Conservation (phyloP, 495 filamentous ascomycete genomes). For the Penicillium coprophilum region DNA sequence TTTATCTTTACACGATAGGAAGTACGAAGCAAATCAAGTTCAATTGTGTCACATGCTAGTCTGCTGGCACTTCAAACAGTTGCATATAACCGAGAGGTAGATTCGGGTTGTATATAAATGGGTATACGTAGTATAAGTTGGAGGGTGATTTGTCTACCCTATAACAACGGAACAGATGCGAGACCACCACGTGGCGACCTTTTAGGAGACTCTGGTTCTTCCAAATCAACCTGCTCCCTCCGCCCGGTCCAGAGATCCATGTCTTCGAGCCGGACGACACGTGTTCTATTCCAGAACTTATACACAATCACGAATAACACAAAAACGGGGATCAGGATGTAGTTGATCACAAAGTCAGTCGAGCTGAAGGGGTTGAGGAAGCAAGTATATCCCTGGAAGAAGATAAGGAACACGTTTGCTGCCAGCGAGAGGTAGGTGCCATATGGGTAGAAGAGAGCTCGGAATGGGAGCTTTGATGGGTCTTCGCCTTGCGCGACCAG, state of each 20-base stretch:
- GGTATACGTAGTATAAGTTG: not conserved
- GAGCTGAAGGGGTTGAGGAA: conserved; percentile 57
- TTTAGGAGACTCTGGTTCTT: conserved; percentile 10
- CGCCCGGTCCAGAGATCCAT: conserved; percentile 62
- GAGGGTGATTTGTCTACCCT: conserved; percentile 16
- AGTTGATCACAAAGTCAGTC: conserved; percentile 63
- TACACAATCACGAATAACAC: conserved; percentile 56
- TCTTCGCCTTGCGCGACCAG: conserved; percentile 56
- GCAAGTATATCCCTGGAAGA: conserved; percentile 62
- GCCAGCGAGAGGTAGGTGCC: conserved; percentile 61
- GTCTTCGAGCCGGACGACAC: conserved; percentile 49
- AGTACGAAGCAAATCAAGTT: too few species aligned
- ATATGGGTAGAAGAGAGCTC: conserved; percentile 59
- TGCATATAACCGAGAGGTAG: not conserved
- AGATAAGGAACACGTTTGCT: conserved; percentile 61
- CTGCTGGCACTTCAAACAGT: not conserved
- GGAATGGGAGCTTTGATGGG: conserved; percentile 55
- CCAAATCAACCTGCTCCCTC: conserved; percentile 32
- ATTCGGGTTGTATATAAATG: not conserved
- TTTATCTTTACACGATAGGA: not conserved
- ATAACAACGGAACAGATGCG: conserved; percentile 26
- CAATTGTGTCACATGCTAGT: not conserved
- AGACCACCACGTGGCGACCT: conserved; percentile 19
- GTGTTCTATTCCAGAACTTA: conserved; percentile 60
- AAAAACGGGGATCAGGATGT: conserved; percentile 67